These are phyloP conservation scores for Mycena vitilis DNA, from an alignment of 768 basidiomycete genomes.

Conservation along the genomic window DNA sequence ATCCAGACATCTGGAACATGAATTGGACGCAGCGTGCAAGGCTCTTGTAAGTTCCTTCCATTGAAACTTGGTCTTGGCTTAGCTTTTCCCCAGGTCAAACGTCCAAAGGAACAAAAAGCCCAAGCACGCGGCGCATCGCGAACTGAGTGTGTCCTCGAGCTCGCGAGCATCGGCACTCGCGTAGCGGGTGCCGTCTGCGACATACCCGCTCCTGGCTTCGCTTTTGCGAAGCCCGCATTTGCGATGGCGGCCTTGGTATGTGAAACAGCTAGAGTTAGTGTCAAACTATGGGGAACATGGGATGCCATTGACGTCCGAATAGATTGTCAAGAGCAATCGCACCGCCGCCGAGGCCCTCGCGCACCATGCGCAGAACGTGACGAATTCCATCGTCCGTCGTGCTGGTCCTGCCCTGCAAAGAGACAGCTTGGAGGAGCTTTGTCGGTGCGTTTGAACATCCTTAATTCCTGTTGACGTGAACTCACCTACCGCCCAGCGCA, in stretches of 20 bases:
- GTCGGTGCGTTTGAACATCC: neutral
- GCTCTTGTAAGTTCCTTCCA: neutral
- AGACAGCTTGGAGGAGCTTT: neutral
- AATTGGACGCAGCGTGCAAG: neutral
- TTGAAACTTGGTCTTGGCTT: too few species aligned
- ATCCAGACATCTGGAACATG: neutral
- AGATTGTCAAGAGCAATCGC: constrained; percentile 3
- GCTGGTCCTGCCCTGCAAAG: too few species aligned
- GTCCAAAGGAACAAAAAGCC: too few species aligned
- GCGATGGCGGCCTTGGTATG: constrained; percentile 4
- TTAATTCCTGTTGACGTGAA: too few species aligned
- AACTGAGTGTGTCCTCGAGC: neutral
- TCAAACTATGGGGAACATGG: neutral
- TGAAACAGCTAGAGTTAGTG: constrained; percentile 6
- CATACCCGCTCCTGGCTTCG: neutral
- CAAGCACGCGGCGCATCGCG: neutral
- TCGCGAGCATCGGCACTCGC: constrained; percentile 2
- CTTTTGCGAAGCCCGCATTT: neutral
- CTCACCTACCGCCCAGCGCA: neutral
- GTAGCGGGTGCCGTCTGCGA: constrained; percentile 3
- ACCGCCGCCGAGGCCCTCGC: constrained; percentile 2
- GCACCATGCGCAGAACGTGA: neutral
- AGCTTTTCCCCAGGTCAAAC: too few species aligned
- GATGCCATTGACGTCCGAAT: neutral
- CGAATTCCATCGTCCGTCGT: constrained; percentile 3